These are phyloP conservation scores for Camellia granthamiana DNA, from an alignment of 148 eudicot genomes.

Conservation along the genomic window DNA sequence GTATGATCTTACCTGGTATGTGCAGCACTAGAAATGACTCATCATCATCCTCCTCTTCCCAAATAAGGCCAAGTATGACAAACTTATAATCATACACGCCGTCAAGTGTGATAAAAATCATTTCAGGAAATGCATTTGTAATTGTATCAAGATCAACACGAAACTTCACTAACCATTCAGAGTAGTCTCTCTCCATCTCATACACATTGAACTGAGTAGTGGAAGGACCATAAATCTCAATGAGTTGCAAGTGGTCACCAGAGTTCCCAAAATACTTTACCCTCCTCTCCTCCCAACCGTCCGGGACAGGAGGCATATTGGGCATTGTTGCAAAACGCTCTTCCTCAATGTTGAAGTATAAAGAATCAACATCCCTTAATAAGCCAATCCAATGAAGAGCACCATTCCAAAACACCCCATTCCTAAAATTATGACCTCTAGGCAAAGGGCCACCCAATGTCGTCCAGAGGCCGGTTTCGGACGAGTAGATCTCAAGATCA, in stretches of 20 bases:
- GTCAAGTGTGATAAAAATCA: not conserved
- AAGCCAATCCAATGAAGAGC: slow-evolving; percentile 17
- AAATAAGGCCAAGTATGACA: slow-evolving; percentile 9
- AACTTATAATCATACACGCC: not conserved
- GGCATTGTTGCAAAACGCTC: slow-evolving; percentile 12
- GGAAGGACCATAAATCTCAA: slow-evolving; percentile 12
- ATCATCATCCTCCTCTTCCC: slow-evolving; percentile 6
- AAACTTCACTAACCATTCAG: slow-evolving; percentile 27
- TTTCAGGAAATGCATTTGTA: not conserved
- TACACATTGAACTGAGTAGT: slow-evolving; percentile 1
- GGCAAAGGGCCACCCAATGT: not conserved
- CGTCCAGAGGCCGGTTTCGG: slow-evolving; percentile 12
- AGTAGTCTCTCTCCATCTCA: slow-evolving; percentile 32
- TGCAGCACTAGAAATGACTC: slow-evolving; percentile 26
- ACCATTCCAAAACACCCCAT: slow-evolving; percentile 19
- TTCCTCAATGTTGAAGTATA: slow-evolving; percentile 15
- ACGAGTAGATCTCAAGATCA: slow-evolving; percentile 12
- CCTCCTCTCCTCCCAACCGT: not conserved
- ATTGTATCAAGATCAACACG: slow-evolving; percentile 14
- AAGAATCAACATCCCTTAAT: not conserved
- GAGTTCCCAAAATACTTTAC: slow-evolving; percentile 9
- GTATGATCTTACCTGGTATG: slow-evolving; percentile 10
- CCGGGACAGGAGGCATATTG: not conserved
- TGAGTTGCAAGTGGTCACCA: slow-evolving; percentile 11
- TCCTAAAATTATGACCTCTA: not conserved